phyloP scores from a whole-genome alignment of 228 moss, liverwort and hornwort genomes.

The Sphagnum magellanicum region DNA sequence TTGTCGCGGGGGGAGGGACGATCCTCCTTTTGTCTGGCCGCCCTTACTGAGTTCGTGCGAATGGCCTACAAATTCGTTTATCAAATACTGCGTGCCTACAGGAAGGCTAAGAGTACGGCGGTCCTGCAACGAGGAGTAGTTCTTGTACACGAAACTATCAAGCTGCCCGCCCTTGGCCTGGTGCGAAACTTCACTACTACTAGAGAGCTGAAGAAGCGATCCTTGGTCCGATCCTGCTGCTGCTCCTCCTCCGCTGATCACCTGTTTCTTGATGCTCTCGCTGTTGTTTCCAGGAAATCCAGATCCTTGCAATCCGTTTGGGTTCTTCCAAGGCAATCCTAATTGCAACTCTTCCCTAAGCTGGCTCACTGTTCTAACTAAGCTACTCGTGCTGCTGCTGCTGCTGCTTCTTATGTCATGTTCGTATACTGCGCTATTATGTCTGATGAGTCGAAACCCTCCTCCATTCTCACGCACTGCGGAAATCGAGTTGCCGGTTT shows the following conservation, averaged over 20 bases:
- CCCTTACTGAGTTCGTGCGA: no score
- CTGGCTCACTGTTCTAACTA: conserved; percentile 28
- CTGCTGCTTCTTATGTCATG: conserved; percentile 25
- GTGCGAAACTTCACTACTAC: not conserved
- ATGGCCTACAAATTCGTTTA: no score
- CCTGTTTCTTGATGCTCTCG: not conserved
- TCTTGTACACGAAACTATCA: conserved; percentile 42
- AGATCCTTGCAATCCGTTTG: not conserved
- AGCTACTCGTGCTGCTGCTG: not conserved
- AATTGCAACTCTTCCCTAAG: conserved; percentile 42
- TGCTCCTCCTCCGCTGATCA: conserved; percentile 14
- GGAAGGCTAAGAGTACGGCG: conserved; percentile 40
- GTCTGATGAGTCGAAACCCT: conserved; percentile 26
- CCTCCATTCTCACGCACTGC: conserved; percentile 23
- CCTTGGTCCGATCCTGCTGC: conserved; percentile 28
- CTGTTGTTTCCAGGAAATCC: conserved; percentile 20
- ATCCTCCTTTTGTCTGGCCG: no score
- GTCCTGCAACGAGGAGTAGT: conserved; percentile 27
- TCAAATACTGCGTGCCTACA: conserved; percentile 14
- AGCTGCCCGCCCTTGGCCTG: conserved; percentile 24
- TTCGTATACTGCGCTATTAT: conserved; percentile 41
- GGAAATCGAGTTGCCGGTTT: not conserved
- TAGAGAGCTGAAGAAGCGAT: conserved; percentile 4
- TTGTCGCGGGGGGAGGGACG: no score
- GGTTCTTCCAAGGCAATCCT: conserved; percentile 15